Evolutionary conservation across 495 filamentous ascomycete species (phyloP).

Genomic region (Penicillium verhagenii): DNA sequence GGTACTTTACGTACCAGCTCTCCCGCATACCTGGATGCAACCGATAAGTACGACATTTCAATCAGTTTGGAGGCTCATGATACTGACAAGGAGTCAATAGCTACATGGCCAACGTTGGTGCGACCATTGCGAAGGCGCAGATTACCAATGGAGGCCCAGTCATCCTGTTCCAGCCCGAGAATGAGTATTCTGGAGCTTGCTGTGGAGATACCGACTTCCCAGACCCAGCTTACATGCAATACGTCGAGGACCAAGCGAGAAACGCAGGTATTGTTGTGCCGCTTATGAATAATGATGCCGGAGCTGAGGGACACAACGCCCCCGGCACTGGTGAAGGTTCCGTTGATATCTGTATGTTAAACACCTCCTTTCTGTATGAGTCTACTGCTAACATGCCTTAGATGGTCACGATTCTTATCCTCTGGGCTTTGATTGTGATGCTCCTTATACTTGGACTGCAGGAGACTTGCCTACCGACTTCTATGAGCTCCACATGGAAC

Average conservation of each 20-base stretch:
- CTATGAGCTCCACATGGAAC: conserved; percentile 48
- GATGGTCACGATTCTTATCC: conserved; percentile 76
- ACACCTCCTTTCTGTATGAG: no score
- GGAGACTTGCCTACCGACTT: conserved; percentile 46
- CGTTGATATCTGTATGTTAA: conserved; percentile 79
- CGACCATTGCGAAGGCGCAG: conserved; percentile 68
- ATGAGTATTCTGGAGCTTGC: conserved; percentile 62
- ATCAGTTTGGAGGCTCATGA: neutral
- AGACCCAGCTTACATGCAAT: conserved; percentile 64
- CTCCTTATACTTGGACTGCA: conserved; percentile 50
- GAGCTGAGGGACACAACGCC: conserved; percentile 56
- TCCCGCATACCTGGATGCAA: conserved; percentile 62
- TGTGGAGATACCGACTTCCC: conserved; percentile 45
- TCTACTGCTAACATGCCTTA: no score
- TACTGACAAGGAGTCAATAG: conserved; percentile 16
- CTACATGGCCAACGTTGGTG: conserved; percentile 47
- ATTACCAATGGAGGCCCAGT: conserved; percentile 79
- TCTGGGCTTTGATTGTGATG: conserved; percentile 60
- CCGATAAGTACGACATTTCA: conserved; percentile 47
- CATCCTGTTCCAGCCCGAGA: conserved; percentile 77
- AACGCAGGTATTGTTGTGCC: conserved; percentile 71
- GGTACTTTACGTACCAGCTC: conserved; percentile 59
- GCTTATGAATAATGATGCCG: conserved; percentile 73
- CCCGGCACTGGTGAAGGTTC: conserved; percentile 61
- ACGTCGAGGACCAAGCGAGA: conserved; percentile 65